Conservation (phyloP, 805 yeast species). For the Kuraishia floccosa region DNA sequence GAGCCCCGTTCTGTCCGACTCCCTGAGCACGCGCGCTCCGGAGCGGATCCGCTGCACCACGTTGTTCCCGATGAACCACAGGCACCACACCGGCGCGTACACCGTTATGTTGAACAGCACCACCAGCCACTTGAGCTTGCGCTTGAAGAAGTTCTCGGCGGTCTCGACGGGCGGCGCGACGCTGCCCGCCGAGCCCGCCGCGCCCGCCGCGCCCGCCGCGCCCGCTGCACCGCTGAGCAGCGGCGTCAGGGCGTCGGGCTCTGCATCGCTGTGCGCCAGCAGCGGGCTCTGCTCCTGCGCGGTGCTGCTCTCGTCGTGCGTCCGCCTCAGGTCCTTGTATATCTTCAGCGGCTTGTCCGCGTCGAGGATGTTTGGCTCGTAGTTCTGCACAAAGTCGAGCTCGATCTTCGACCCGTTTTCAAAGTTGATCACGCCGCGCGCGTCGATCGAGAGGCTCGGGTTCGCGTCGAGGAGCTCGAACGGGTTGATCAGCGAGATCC, state of each 20-base stretch:
- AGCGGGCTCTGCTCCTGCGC: too few species aligned
- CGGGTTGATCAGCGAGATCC: constrained; percentile 53
- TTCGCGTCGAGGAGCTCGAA: constrained; percentile 26
- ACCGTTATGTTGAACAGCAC: constrained; percentile 33
- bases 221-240: neutral
- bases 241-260: too few species aligned
- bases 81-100: constrained; percentile 52
- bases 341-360: constrained; percentile 27
- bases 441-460: constrained; percentile 21
- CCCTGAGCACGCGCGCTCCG: constrained; percentile 15
- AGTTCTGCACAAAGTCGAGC: constrained; percentile 35
- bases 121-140: constrained; percentile 36
- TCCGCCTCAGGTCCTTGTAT: neutral
- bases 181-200: neutral
- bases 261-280: too few species aligned
- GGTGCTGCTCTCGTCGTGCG: too few species aligned
- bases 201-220: neutral
- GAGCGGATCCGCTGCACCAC: constrained; percentile 24
- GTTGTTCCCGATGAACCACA: constrained; percentile 38
- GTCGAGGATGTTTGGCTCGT: constrained; percentile 48
- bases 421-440: constrained; percentile 29
- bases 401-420: constrained; percentile 23
- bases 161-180: neutral
- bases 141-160: constrained; percentile 16
- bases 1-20: constrained; percentile 11